phyloP scores from a whole-genome alignment of 1,284 basidiomycete species.

The Ustilago cynodontis region DNA sequence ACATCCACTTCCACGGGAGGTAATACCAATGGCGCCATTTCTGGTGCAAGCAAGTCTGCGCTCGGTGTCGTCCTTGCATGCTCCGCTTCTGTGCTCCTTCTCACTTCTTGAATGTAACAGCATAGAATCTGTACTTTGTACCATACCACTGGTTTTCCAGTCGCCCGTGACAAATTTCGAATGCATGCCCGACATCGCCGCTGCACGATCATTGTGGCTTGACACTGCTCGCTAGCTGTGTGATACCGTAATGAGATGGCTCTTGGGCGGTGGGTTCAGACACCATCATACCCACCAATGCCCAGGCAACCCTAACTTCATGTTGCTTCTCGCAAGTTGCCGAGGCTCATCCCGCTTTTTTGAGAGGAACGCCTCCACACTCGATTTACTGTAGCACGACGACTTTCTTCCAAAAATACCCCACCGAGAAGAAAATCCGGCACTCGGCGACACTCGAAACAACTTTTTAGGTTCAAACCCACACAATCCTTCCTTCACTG shows the following conservation, averaged over 20 bases:
- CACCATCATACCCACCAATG: background rate
- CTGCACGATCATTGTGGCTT: background rate
- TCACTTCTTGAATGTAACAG: background rate
- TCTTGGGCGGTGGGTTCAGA: background rate
- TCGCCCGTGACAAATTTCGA: background rate
- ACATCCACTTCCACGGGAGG: background rate
- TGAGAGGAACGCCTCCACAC: slow-evolving; percentile 8
- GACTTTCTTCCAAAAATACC: slow-evolving; percentile 1
- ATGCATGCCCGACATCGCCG: background rate
- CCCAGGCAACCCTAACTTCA: background rate
- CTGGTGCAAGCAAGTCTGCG: background rate
- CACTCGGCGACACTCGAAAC: slow-evolving; percentile 16
- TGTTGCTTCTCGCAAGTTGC: background rate
- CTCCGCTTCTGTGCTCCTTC: background rate
- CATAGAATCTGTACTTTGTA: background rate
- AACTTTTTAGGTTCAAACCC: slow-evolving; percentile 12
- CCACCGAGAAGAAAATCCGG: slow-evolving; percentile 9
- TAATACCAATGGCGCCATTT: background rate
- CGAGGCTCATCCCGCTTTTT: background rate
- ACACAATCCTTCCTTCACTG: background rate
- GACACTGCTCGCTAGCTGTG: background rate
- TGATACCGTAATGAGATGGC: background rate
- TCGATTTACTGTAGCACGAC: background rate
- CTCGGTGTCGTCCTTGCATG: background rate
- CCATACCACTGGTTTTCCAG: background rate